phyloP scores from a whole-genome alignment of 768 basidiomycete species.

The Leccinum aurantiacum region DNA sequence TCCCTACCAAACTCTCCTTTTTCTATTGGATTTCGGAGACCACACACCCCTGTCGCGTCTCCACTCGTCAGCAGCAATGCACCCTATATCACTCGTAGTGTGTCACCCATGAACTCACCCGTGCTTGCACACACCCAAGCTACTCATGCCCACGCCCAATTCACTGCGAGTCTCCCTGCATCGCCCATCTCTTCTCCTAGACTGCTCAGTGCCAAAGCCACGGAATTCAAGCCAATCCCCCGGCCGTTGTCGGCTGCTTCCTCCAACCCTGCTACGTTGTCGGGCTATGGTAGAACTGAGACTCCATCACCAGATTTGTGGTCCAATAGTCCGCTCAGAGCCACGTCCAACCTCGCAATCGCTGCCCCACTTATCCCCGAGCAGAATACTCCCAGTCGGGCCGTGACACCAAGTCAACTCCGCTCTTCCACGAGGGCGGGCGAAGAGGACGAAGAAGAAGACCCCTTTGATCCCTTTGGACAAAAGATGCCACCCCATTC shows the following conservation, averaged over 20 bases:
- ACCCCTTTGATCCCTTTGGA: slow-evolving; percentile 80
- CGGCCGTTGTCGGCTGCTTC: slow-evolving; percentile 74
- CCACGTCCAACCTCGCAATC: slow-evolving; percentile 84
- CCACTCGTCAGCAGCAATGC: slow-evolving; percentile 63
- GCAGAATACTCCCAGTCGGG: slow-evolving; percentile 46
- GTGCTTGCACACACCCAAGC: slow-evolving; percentile 56
- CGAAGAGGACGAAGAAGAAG: slow-evolving; percentile 74
- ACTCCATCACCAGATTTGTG: slow-evolving; percentile 91
- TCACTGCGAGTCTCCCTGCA: slow-evolving; percentile 77
- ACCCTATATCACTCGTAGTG: slow-evolving; percentile 56
- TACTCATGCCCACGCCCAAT: slow-evolving; percentile 57
- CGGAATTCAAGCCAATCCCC: slow-evolving; percentile 82
- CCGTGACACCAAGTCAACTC: slow-evolving; percentile 69
- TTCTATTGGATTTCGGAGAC: slow-evolving; percentile 68
- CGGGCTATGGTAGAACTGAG: slow-evolving; percentile 55
- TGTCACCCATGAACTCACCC: slow-evolving; percentile 65
- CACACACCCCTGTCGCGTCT: slow-evolving; percentile 77
- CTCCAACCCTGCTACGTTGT: slow-evolving; percentile 51
- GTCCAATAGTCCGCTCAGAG: slow-evolving; percentile 69
- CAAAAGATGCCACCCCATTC: slow-evolving; percentile 45
- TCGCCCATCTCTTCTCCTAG: slow-evolving; percentile 86
- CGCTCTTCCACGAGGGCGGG: slow-evolving; percentile 61
- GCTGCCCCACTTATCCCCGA: slow-evolving; percentile 87
- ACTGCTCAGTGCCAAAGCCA: slow-evolving; percentile 85
- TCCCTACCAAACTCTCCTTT: slow-evolving; percentile 79